Evolutionary conservation across 208 protist species (phyloP), one percentile per base, ranked within the genome.

Genomic region (Acanthamoeba lenticulata): DNA sequence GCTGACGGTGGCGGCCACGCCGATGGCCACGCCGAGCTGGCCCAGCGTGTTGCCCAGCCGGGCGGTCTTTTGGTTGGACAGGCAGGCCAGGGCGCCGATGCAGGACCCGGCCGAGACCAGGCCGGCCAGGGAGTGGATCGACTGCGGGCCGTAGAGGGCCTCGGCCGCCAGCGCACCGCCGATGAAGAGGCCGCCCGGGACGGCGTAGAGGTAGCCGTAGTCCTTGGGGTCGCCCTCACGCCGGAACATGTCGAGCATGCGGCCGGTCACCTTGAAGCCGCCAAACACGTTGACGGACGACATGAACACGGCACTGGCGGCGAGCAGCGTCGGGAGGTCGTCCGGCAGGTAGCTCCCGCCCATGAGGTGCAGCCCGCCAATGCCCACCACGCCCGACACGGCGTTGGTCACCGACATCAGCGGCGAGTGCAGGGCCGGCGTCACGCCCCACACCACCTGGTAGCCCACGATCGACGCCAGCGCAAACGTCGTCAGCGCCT

Each of bases 371-470:
- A 98, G 96, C 32, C 96, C 96, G 15, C 90, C 90, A 32, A 94
- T 86, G 79, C 96, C 96, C 24, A 97, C 94, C 9, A 98, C 95
- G 77, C 97, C 98, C 38, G 97, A 98, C 42, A 99, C 97, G 57
- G 98, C 98, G 96, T 99, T 99, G 38, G 98, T 99, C 11, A 99
- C 97, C 0, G 97, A 96, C 98, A 99, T 99, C 7, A 99, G 94
- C 15, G 98, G 98, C 15, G 98, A 97, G 94, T 99, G 98, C 11
- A 99, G 97, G 0, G 98, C 95, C 17, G 97, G 98, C 47, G 97
- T 96, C 24, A 99, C 98, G 55, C 95, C 96, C 97, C 97, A 98
- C 24, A 98, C 95, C n/a, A 91, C 85, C 77, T 91, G 85, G 42
- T 91, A 91, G 9, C 85, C 85, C 5, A 91, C 85, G 34, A 91